Base-by-base conservation (phyloP, 495 filamentous ascomycete genomes). In the Neohortaea acidophila region DNA sequence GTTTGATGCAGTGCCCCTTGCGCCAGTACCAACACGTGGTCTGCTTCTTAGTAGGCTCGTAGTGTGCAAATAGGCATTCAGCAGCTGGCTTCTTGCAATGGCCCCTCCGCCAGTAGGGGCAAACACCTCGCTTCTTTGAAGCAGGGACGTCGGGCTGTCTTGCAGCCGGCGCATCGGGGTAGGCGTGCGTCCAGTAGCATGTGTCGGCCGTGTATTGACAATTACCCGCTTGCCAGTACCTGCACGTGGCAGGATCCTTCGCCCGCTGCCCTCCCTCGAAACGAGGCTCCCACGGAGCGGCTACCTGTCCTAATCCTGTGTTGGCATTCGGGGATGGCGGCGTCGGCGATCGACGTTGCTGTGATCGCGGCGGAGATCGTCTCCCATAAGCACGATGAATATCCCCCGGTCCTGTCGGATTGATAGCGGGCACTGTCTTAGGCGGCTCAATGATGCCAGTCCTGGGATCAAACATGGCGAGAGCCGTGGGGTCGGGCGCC, bases 381-480 rank as follows among this genome's bases (percentile, higher is more conserved):
- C 45, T 26, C 1, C 45, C 35, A 23, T 48, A 48, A 9, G 34
- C 45, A 17, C 34, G 27, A 30, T 33, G 45, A 7, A 43, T 43
- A 1, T 32, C 21, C n/a, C n/a, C n/a, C n/a, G n/a, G n/a, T n/a
- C n/a, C n/a, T 14, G 21, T 33, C n/a, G 30, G 2, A 17, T 21
- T 23, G 8, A 15, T n/a, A 7, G 30, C 21, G 2, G 46, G 12
- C 23, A 24, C 34, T 23, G 23, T 25, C 13, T 21, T 34, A 0
- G 45, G 28, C 5, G 33, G 27, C 27, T 43, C 30, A n/a, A 26
- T 5, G 13, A 19, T 40, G 17, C 46, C 46, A 21, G 46, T 46
- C 19, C 44, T 46, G 2, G 44, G 43, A 31, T 51, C 43, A 4
- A 51, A 13, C 3, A 43, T 29, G 18, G 21, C 28, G 10, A 51